These are phyloP conservation scores for Komagataella phaffii DNA, from an alignment of 805 yeast genomes.

Conservation along the genomic window DNA sequence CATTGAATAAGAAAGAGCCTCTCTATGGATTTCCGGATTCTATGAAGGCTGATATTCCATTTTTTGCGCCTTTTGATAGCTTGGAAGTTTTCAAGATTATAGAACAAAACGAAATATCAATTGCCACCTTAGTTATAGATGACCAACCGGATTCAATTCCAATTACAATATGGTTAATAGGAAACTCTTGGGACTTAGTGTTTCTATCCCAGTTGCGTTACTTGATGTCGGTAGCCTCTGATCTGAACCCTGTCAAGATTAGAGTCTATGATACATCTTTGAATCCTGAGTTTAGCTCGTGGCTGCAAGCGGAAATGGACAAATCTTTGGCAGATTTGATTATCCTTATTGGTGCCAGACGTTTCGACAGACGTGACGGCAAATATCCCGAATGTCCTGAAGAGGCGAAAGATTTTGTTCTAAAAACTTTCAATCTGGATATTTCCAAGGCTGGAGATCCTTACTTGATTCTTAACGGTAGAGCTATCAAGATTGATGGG, in stretches of 20 bases:
- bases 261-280: not conserved
- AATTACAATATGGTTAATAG: not conserved
- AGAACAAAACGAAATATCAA: not conserved
- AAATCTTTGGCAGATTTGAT: not conserved
- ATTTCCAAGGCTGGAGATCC: not conserved
- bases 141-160: not conserved
- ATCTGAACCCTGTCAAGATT: not conserved
- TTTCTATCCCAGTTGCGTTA: not conserved
- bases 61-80: not conserved
- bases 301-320: not conserved
- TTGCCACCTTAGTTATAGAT: not conserved
- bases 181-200: not conserved
- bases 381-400: not conserved
- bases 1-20: not conserved
- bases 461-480: conserved; percentile 40
- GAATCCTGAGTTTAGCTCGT: not conserved
- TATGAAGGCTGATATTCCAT: not conserved
- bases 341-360: not conserved
- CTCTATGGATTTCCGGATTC: too few relatives aligned
- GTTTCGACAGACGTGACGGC: too few relatives aligned
- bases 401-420: not conserved
- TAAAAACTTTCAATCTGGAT: not conserved
- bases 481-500: conserved; percentile 26
- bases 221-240: not conserved
- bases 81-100: not conserved